phyloP scores from a whole-genome alignment of 371 early-diverging fungal species.

The Lichtheimia ramosa region DNA sequence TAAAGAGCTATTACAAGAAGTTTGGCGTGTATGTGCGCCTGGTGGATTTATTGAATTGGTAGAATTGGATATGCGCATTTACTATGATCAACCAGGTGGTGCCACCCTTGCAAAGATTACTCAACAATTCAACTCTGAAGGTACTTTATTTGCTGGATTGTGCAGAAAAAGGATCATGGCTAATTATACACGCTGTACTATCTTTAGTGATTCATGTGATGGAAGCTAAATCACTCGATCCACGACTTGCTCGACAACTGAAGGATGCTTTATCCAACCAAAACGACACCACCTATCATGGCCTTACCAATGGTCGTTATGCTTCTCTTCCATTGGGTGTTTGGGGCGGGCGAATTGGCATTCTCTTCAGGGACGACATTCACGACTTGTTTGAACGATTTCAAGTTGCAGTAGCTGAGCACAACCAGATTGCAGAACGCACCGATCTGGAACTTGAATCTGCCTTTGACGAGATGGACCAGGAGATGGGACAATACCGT shows the following conservation, averaged over 20 bases:
- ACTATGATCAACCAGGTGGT: conserved; percentile 19
- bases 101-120: conserved; percentile 17
- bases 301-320: conserved; percentile 21
- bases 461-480: conserved; percentile 28
- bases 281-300: conserved; percentile 16
- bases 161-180: no score
- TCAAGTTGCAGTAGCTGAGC: conserved; percentile 7
- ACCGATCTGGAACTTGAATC: conserved; percentile 26
- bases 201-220: conserved; percentile 27
- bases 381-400: conserved; percentile 24
- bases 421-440: conserved; percentile 3
- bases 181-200: no score
- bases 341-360: conserved; percentile 48
- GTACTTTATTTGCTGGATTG: conserved; percentile 8
- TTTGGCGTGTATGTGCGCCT: conserved; percentile 31
- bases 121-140: conserved; percentile 35
- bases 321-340: conserved; percentile 45
- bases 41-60: conserved; percentile 39
- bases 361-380: conserved; percentile 43
- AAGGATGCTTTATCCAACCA: no score
- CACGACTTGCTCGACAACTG: conserved; percentile 31
- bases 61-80: conserved; percentile 43
- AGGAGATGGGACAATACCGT: conserved; percentile 27
- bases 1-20: conserved; percentile 26
- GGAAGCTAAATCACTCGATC: conserved; percentile 30